Conservation (phyloP, 1,284 basidiomycete genomes). For the Tylopilus sp. region DNA sequence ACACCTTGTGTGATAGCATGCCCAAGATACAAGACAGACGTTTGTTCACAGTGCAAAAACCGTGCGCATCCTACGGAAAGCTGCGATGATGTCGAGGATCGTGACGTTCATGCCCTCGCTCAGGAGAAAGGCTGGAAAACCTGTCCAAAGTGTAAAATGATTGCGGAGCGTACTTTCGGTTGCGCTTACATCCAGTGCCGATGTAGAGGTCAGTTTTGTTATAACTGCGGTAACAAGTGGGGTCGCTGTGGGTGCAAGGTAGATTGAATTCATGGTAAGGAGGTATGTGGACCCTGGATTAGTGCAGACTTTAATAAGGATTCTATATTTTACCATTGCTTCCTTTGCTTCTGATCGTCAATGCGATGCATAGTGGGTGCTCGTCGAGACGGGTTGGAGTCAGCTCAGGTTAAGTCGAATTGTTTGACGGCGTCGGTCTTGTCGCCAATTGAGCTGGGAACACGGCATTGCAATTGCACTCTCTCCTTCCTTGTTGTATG, state of each 20-base stretch:
- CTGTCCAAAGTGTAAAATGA: constrained; percentile 40
- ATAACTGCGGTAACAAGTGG: constrained; percentile 37
- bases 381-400: neutral
- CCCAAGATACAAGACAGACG: constrained; percentile 26
- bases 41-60: constrained; percentile 35
- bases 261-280: neutral
- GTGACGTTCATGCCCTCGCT: constrained; percentile 35
- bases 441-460: neutral
- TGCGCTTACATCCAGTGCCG: constrained; percentile 42
- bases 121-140: constrained; percentile 37
- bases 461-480: too few species aligned
- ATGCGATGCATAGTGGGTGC: too few species aligned
- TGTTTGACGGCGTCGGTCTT: neutral
- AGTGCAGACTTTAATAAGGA: neutral
- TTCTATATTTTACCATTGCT: neutral
- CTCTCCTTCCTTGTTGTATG: too few species aligned
- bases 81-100: constrained; percentile 22
- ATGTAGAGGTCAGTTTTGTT: constrained; percentile 42
- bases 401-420: neutral
- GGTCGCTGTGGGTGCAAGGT: constrained; percentile 23
- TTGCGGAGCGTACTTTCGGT: constrained; percentile 40
- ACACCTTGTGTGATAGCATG: constrained; percentile 14
- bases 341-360: neutral
- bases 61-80: constrained; percentile 17
- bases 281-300: neutral